Percentiles rank a stretch among this genome's conserved stretches.
These are phyloP conservation scores for Stagonosporopsis cucurbitacearum DNA, from an alignment of 2,329 filamentous ascomycete genomes.

Conservation along the genomic window DNA sequence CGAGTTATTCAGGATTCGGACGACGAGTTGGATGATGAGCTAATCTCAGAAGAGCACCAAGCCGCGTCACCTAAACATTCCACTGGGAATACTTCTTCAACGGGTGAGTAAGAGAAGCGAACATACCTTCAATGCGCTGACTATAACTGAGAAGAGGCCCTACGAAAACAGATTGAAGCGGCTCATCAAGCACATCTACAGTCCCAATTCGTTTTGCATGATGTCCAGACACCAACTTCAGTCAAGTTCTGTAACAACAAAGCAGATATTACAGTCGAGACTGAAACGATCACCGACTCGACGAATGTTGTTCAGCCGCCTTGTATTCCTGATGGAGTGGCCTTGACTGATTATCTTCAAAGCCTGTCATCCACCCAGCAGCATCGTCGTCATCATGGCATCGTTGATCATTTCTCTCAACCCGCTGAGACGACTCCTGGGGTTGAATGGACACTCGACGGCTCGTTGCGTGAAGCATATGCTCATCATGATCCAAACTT, in stretches of 20 bases:
- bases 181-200: conserved; percentile 37
- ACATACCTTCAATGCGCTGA: not conserved
- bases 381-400: not conserved
- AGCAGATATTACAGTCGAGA: not conserved
- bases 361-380: conserved; percentile 2
- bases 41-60: conserved; percentile 23
- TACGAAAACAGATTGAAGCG: conserved; percentile 26
- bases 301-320: not conserved
- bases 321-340: conserved; percentile 17
- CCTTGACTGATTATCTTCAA: conserved; percentile 16
- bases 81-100: conserved; percentile 13
- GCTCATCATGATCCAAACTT: conserved; percentile 48
- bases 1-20: conserved; percentile 48
- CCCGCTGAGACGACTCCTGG: conserved; percentile 1
- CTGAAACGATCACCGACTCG: not conserved
- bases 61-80: conserved; percentile 25
- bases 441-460: conserved; percentile 34
- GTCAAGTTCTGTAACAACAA: not conserved
- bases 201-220: conserved; percentile 8
- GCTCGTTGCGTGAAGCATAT: conserved; percentile 46
- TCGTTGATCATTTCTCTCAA: not conserved
- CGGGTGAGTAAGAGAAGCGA: conserved; percentile 1
- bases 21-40: conserved; percentile 45
- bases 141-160: not conserved
- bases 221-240: conserved; percentile 8